Conservation (phyloP, 1,139 yeast species). For the Kurtzmaniella natalensis region DNA sequence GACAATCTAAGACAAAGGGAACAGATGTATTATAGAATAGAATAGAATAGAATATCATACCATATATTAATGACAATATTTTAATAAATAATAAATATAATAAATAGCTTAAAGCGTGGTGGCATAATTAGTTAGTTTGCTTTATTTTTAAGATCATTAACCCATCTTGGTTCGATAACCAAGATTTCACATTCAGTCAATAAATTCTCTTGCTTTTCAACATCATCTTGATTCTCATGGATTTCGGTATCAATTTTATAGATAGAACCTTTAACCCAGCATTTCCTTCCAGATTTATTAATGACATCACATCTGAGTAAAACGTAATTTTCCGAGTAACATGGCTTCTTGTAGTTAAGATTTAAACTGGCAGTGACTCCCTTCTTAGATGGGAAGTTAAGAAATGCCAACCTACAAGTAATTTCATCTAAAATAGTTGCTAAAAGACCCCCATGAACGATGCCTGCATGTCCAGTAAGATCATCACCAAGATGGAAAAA, state of each 20-base stretch:
- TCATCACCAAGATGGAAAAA: slow-evolving; percentile 43
- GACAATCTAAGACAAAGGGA: slow-evolving; percentile 63
- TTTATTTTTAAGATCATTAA: slow-evolving; percentile 24
- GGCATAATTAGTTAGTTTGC: not conserved
- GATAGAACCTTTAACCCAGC: slow-evolving; percentile 39
- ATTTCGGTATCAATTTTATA: slow-evolving; percentile 18
- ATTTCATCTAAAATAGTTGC: slow-evolving; percentile 53
- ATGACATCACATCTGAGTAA: slow-evolving; percentile 32
- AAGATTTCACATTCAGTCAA: slow-evolving; percentile 40
- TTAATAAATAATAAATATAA: slow-evolving; percentile 5
- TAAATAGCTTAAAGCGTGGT: slow-evolving; percentile 1
- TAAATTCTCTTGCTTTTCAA: slow-evolving; percentile 22
- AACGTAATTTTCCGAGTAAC: slow-evolving; percentile 28
- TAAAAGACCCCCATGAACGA: slow-evolving; percentile 54
- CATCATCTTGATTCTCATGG: slow-evolving; percentile 12
- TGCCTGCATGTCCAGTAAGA: slow-evolving; percentile 47
- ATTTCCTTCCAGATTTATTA: slow-evolving; percentile 38
- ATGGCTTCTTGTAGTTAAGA: slow-evolving; percentile 38
- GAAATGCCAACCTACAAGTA: slow-evolving; percentile 49
- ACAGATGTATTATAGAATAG: slow-evolving; percentile 33
- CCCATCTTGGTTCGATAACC: slow-evolving; percentile 47
- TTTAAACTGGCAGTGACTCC: slow-evolving; percentile 47
- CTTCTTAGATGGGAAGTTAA: slow-evolving; percentile 37
- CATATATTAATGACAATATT: slow-evolving; percentile 5
- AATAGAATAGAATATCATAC: not conserved